Base-by-base conservation (phyloP, 805 yeast genomes). In the Kodamaea restingae region DNA sequence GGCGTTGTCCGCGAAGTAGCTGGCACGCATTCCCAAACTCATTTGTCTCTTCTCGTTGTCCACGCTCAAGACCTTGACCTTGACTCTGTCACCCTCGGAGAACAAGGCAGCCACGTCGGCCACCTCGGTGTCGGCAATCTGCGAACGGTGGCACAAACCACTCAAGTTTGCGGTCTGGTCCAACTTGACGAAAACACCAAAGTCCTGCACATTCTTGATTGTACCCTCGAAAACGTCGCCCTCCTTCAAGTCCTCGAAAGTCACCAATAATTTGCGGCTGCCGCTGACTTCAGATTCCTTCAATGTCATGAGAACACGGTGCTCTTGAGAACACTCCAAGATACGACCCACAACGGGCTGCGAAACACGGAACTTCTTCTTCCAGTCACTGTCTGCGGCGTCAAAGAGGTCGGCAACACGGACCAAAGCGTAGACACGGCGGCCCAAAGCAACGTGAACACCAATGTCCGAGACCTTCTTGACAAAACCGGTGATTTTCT, bases 21-120 rank as follows among this genome's bases (percentile, higher is more conserved):
- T 85, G 2, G 97, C 97, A 67, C 88, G 91, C 90, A 91, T 81
- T 47, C 98, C 96, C 45, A 91, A 73, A 1, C 95, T 81, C 15
- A 91, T 55, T 55, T 84, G 90, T 44, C 81, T 81, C 70, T 84
- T 88, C 8, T 69, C 78, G 1, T 49, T 40, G 52, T 84, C 81
- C 22, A 82, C 68, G 21, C 70, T 74, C 49, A 90, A 67, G 27
- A 91, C 71, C 64, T 83, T 84, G 25, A 87, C 95, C 64, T 87
- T 87, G 32, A 91, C 97, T 45, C 83, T 73, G 56, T 91, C 98
- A 48, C 98, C 98, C 52, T 78, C 86, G 39, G 84, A 82, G 60
- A 91, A 91, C 41, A 91, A 70, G 10, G 79, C 68, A 32, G 69
- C 56, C 18, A 84, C 60, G 51, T 88, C 78, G 28, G 73, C 74